Evolutionary conservation across 768 basidiomycete genomes (phyloP).

Genomic region (Crucibulum laeve): DNA sequence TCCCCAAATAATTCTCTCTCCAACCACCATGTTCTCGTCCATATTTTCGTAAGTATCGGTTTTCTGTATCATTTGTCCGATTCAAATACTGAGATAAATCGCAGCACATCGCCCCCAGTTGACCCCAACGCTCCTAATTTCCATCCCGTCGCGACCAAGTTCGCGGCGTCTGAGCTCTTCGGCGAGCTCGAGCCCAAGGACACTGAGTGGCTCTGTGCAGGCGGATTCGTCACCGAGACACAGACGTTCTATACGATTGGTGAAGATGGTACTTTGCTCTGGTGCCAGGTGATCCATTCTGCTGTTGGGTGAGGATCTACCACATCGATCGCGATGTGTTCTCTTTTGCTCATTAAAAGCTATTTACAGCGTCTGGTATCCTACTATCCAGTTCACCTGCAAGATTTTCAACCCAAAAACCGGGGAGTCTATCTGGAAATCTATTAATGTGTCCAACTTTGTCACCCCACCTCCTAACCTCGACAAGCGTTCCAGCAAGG

Average conservation of each 20-base stretch:
- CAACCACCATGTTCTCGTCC: slow-evolving; percentile 68
- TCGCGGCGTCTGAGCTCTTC: slow-evolving; percentile 52
- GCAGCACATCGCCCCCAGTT: slow-evolving; percentile 49
- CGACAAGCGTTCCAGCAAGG: slow-evolving; percentile 84
- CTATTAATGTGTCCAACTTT: slow-evolving; percentile 80
- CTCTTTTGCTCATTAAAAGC: slow-evolving; percentile 1
- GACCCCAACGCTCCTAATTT: slow-evolving; percentile 76
- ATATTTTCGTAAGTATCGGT: slow-evolving; percentile 67
- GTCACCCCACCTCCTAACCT: slow-evolving; percentile 66
- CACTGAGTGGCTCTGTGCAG: slow-evolving; percentile 76
- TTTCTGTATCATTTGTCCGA: not conserved
- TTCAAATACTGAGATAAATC: slow-evolving; percentile 4
- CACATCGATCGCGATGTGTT: slow-evolving; percentile 4
- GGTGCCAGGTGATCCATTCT: slow-evolving; percentile 87
- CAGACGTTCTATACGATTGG: slow-evolving; percentile 82
- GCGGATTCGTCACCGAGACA: slow-evolving; percentile 89
- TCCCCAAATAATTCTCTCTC: slow-evolving; percentile 1
- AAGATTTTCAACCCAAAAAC: slow-evolving; percentile 81
- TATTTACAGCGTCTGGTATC: slow-evolving; percentile 76
- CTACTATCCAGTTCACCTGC: slow-evolving; percentile 91
- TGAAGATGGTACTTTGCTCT: slow-evolving; percentile 72
- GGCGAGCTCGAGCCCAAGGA: slow-evolving; percentile 77
- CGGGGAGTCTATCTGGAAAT: slow-evolving; percentile 77
- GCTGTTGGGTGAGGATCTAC: slow-evolving; percentile 69
- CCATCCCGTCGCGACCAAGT: slow-evolving; percentile 70